Base-by-base conservation (phyloP, 805 yeast genomes). In the Saccharomyces paradoxus region DNA sequence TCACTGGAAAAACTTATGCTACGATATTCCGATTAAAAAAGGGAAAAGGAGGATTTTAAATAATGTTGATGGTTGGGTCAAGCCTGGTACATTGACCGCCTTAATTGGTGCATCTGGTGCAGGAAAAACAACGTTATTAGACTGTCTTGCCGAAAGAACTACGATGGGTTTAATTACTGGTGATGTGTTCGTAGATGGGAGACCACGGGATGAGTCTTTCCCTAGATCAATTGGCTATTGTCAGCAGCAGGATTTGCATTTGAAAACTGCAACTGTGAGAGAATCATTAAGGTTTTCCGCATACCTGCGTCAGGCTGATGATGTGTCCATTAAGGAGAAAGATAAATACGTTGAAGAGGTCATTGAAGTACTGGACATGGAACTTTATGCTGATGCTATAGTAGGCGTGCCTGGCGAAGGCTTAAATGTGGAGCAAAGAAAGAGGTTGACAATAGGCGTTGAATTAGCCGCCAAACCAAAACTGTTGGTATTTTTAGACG, bases 51-150 rank as follows among this genome's bases (percentile, higher is more conserved):
- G 81, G 54, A 76, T 84, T 58, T 69, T 84, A 62, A 71, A 73
- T 55, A 76, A 77, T 56, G 84, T 84, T 54, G 84, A 81, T 64
- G 89, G 89, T 37, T 84, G 84, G 83, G 87, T 84, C 46, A 81
- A 81, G 63, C 88, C 88, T 7, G 87, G 87, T 58, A 82, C 86
- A 46, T 70, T 84, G 64, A 84, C 88, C 50, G 89, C 89, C 1
- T 65, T 80, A 52, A 79, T 80, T 83, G 85, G 86, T 57, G 81
- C 82, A 13, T 80, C 86, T 46, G 87, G 87, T 68, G 87, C 88
- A 52, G 88, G 88, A 72, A 83, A 83, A 64, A 83, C 88, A n/a
- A 83, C 87, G 1, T 71, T 83, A 55, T 72, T 83, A 58, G 83
- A 83, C 70, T 80, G 80, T 56, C 72, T 83, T 60, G 82, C 86